Percentiles rank a stretch among this genome's conserved stretches.
Evolutionary conservation across 176 grass and related monocot species (phyloP).

Genomic region (Oropetium thomaeum): DNA sequence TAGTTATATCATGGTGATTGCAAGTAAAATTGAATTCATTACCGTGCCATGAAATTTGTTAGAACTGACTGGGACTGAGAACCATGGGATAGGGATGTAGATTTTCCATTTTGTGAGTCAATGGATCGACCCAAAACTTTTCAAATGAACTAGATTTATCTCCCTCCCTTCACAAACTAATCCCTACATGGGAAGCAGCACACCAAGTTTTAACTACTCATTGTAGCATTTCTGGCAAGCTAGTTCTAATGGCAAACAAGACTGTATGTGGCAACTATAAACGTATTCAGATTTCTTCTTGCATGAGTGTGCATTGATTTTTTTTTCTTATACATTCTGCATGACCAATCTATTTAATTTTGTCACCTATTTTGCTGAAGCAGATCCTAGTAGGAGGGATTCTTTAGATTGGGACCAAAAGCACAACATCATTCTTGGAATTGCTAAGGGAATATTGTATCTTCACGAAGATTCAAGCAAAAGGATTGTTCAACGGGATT

Average conservation of each 20-base stretch:
- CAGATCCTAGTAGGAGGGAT: background rate
- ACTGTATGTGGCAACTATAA: background rate
- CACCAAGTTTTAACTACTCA: background rate
- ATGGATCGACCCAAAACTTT: no score
- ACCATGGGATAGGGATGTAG: no score
- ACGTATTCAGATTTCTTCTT: background rate
- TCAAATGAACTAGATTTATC: no score
- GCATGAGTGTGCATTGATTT: background rate
- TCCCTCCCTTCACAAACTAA: no score
- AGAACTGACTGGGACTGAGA: background rate
- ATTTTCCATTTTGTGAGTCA: no score
- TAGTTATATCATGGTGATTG: background rate
- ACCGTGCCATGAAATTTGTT: background rate
- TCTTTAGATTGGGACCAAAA: constrained; percentile 36
- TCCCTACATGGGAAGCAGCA: background rate
- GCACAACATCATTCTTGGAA: constrained; percentile 47
- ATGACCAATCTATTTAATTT: background rate
- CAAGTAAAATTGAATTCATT: background rate
- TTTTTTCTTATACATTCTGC: background rate
- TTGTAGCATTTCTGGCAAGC: background rate
- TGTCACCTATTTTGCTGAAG: background rate
- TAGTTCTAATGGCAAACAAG: background rate
- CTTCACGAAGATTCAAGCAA: constrained; percentile 50
- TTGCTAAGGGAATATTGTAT: constrained; percentile 54
- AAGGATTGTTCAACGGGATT: constrained; percentile 47